phyloP scores from a whole-genome alignment of 139 green algal genomes.

The Chlamydomonas incerta region DNA sequence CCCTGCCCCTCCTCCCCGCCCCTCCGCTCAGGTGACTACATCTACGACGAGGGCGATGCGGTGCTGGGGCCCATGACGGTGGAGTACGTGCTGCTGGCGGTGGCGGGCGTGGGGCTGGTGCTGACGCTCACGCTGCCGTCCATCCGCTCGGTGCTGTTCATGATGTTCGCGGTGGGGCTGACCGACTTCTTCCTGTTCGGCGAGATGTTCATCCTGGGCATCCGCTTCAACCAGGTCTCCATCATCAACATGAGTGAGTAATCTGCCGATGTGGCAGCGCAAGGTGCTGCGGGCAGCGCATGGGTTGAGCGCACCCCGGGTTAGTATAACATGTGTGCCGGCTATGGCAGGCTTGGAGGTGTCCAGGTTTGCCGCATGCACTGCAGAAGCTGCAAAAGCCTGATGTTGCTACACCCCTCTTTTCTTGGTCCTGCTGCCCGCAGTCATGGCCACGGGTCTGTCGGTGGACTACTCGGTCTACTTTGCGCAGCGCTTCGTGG shows the following conservation, averaged over 20 bases:
- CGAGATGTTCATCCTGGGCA: constrained; percentile 47
- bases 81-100: constrained; percentile 25
- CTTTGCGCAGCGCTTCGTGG: constrained; percentile 48
- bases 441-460: constrained; percentile 40
- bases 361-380: no score
- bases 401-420: no score
- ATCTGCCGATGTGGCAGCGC: no score
- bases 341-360: no score
- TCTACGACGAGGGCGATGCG: constrained; percentile 27
- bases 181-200: constrained; percentile 42
- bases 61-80: constrained; percentile 12
- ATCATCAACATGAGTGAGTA: constrained; percentile 46
- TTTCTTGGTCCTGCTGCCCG: no score
- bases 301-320: no score
- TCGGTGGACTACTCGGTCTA: constrained; percentile 50
- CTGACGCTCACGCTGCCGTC: constrained; percentile 31
- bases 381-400: no score
- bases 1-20: neutral
- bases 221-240: constrained; percentile 36
- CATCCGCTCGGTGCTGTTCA: constrained; percentile 16
- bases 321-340: no score
- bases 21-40: constrained; percentile 10
- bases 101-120: constrained; percentile 34
- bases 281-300: no score
- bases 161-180: constrained; percentile 35